Evolutionary conservation across 768 basidiomycete genomes (phyloP), one percentile per base, ranked within the genome.

Genomic region (Rhodotorula taiwanensis): DNA sequence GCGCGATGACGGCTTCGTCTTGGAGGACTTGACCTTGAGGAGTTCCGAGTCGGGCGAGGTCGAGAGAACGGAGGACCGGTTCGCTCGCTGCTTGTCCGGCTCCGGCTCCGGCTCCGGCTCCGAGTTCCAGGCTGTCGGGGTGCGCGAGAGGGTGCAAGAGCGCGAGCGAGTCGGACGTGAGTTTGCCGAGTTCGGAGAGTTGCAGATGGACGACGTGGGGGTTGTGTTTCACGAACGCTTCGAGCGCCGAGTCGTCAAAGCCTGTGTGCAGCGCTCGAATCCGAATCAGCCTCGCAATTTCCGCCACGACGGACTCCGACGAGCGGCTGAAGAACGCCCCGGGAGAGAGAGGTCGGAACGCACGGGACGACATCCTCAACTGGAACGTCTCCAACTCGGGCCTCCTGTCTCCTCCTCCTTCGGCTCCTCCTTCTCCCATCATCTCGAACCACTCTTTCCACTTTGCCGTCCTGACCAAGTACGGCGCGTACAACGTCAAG

Each of bases 361-460:
- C 25, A 70, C 69, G 70, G 1, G 61, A 58, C 23, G 60, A 64
- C 57, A 73, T 14, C 81, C 86, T 71, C 15, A 99, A 83, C 44
- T 86, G 79, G 76, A 97, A 88, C 11, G 81, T 81, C 69, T 83
- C 79, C 16, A 99, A 80, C 16, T 78, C 74, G 8, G n/a, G 33
- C 23, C 36, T 39, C 14, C 34, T 14, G 39, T 47, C 7, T 55
- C 60, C 2, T 49, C 31, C 27, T 84, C 80, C 18, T 75, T 75
- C 56, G 86, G 83, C 3, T 81, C 73, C 55, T 80, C 74, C 36
- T 39, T 16, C 36, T 39, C 36, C 36, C 51, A 52, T 16, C 36
- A 20, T 18, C n/a, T 21, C 23, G 76, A 97, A 83, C 77, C 95
- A 91, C 0, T 77, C 72, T 50, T 81, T 77, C 94, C 94, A 98